phyloP scores from a whole-genome alignment of 768 basidiomycete species.

The Cystobasidium ongulense region DNA sequence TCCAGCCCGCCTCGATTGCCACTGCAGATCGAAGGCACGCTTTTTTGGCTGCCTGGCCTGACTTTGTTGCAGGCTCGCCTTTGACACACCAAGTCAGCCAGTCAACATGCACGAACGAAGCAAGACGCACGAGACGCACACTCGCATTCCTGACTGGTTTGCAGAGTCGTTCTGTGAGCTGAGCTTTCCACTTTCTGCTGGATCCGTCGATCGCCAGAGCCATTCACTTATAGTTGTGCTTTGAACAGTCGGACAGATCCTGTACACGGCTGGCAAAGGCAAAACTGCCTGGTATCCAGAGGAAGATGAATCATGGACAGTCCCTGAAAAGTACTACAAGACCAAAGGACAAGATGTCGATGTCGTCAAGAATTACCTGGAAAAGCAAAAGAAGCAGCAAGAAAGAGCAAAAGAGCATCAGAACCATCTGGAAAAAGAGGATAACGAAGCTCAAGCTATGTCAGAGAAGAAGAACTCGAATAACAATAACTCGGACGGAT shows the following conservation, averaged over 20 bases:
- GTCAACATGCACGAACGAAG: constrained; percentile 8
- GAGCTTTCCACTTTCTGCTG: background rate
- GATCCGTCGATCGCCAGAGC: background rate
- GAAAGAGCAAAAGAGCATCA: background rate
- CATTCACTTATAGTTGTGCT: background rate
- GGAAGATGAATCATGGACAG: constrained; percentile 3
- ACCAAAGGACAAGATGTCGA: constrained; percentile 12
- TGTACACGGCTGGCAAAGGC: background rate
- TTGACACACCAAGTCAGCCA: too few species aligned
- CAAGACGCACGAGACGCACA: background rate
- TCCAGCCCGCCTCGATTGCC: too few species aligned
- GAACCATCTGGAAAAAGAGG: background rate
- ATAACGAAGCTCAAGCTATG: constrained; percentile 4
- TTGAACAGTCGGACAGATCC: background rate
- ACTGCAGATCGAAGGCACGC: too few species aligned
- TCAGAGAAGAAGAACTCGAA: background rate
- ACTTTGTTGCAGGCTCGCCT: too few species aligned
- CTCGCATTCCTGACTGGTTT: constrained; percentile 3
- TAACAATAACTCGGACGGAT: background rate
- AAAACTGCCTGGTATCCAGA: constrained; percentile 17
- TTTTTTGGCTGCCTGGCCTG: too few species aligned
- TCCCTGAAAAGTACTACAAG: constrained; percentile 1
- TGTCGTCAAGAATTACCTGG: background rate
- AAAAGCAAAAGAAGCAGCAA: constrained; percentile 23
- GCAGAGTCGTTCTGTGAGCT: constrained; percentile 3